Conservation (phyloP, 805 yeast species). For the Zygosaccharomyces lentus region DNA sequence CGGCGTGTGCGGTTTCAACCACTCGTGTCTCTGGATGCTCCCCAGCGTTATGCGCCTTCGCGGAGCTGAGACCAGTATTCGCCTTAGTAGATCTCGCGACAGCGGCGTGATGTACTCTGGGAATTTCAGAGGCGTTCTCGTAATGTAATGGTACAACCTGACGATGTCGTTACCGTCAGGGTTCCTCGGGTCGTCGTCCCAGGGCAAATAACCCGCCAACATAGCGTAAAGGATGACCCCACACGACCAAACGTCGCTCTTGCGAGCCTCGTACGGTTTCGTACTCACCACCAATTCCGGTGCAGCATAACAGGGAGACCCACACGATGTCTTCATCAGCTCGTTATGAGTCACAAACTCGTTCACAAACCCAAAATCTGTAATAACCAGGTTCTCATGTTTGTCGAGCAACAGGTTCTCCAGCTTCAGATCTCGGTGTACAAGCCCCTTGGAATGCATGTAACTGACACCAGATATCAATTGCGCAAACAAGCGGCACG, state of each 20-base stretch:
- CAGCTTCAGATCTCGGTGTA: slow-evolving; percentile 86
- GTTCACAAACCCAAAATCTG: slow-evolving; percentile 95
- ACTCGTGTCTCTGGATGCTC: slow-evolving; percentile 74
- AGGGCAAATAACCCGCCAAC: slow-evolving; percentile 95
- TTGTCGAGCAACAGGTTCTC: slow-evolving; percentile 82
- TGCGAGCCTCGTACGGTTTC: slow-evolving; percentile 83
- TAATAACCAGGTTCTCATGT: slow-evolving; percentile 77
- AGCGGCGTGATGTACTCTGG: slow-evolving; percentile 90
- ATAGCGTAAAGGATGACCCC: slow-evolving; percentile 95
- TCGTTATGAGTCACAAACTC: slow-evolving; percentile 58
- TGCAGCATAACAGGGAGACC: slow-evolving; percentile 98
- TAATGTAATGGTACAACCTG: slow-evolving; percentile 83
- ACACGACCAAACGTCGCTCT: slow-evolving; percentile 95
- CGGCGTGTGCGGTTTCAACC: slow-evolving; percentile 82
- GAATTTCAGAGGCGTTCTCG: slow-evolving; percentile 85
- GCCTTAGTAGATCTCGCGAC: slow-evolving; percentile 85
- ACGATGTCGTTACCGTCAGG: slow-evolving; percentile 96
- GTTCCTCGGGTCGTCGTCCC: slow-evolving; percentile 94
- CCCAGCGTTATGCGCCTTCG: slow-evolving; percentile 62
- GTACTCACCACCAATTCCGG: slow-evolving; percentile 91
- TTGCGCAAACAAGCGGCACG: slow-evolving; percentile 87
- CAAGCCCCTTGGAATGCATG: slow-evolving; percentile 87
- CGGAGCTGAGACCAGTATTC: slow-evolving; percentile 83
- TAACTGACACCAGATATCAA: slow-evolving; percentile 90
- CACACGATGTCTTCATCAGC: slow-evolving; percentile 91